Conservation (phyloP, 2,329 filamentous ascomycete genomes). For the Sarocladiaceae sp. region DNA sequence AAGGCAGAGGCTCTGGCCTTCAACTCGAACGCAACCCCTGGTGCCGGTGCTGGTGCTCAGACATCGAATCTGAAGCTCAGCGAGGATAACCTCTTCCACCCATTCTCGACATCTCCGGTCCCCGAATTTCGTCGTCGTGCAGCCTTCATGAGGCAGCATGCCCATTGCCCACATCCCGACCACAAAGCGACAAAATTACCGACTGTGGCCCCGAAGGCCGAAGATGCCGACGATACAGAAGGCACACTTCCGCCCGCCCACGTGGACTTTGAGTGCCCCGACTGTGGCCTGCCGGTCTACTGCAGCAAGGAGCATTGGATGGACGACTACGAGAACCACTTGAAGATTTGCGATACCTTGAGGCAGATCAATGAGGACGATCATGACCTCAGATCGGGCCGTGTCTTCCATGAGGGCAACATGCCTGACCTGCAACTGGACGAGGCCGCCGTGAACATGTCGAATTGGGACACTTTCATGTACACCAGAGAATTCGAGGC, state of each 20-base stretch:
- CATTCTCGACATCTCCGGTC: slow-evolving; percentile 82
- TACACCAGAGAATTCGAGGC: slow-evolving; percentile 90
- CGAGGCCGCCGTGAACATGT: slow-evolving; percentile 92
- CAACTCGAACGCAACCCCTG: slow-evolving; percentile 4
- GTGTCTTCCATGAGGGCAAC: slow-evolving; percentile 89
- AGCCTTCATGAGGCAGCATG: slow-evolving; percentile 86
- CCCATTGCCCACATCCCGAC: slow-evolving; percentile 84
- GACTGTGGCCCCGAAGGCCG: slow-evolving; percentile 56
- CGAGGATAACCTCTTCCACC: slow-evolving; percentile 85
- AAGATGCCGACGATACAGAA: slow-evolving; percentile 34
- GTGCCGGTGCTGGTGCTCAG: slow-evolving; percentile 17
- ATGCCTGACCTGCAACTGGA: slow-evolving; percentile 87
- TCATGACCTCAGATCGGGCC: slow-evolving; percentile 83
- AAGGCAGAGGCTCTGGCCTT: slow-evolving; percentile 19
- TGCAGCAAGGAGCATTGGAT: slow-evolving; percentile 95
- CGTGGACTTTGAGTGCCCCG: slow-evolving; percentile 89
- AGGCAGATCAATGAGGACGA: slow-evolving; percentile 97
- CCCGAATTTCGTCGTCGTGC: slow-evolving; percentile 82
- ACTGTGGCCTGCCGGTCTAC: slow-evolving; percentile 90
- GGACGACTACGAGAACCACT: slow-evolving; percentile 87
- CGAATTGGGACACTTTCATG: slow-evolving; percentile 95
- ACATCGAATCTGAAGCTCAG: slow-evolving; percentile 38
- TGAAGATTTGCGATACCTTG: slow-evolving; percentile 87
- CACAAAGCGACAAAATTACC: slow-evolving; percentile 71
- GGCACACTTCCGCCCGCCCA: slow-evolving; percentile 60